Conservation (phyloP, 305 asterid genomes). For the Fraxinus angustifolia region DNA sequence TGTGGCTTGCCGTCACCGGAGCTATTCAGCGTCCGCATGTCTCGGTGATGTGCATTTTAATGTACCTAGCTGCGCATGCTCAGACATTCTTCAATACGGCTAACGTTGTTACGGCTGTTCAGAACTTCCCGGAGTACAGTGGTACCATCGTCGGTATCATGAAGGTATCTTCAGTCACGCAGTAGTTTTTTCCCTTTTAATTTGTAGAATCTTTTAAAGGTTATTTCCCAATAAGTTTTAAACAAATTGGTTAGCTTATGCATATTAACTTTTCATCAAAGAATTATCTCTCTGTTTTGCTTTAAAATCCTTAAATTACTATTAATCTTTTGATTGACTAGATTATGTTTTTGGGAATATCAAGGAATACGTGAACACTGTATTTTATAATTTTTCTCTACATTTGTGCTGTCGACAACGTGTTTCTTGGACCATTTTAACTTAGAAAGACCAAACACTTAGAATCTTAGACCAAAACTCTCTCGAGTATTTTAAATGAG, state of each 20-base stretch:
- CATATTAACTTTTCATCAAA: not conserved
- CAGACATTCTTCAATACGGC: conserved; percentile 84
- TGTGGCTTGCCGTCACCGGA: conserved; percentile 77
- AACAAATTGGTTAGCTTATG: not conserved
- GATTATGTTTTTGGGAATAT: not conserved
- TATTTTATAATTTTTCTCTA: not conserved
- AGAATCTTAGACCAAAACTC: not conserved
- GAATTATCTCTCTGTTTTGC: not conserved
- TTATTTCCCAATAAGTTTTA: not conserved
- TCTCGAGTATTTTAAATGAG: not conserved
- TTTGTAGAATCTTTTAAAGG: too few relatives aligned
- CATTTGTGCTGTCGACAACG: not conserved
- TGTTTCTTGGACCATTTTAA: not conserved
- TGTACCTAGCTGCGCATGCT: conserved; percentile 83
- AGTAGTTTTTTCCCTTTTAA: too few relatives aligned
- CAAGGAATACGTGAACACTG: not conserved
- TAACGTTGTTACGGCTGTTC: conserved; percentile 75
- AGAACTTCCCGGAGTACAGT: conserved; percentile 56
- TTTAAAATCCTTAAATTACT: not conserved
- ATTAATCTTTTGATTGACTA: not conserved
- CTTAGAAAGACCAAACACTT: not conserved
- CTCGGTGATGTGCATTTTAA: conserved; percentile 52
- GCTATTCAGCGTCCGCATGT: conserved; percentile 50
- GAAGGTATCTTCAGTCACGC: conserved; percentile 48
- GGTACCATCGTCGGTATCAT: conserved; percentile 81